These are phyloP conservation scores for Purpureocillium lavendulum DNA, from an alignment of 2,329 filamentous ascomycete genomes.

Conservation along the genomic window DNA sequence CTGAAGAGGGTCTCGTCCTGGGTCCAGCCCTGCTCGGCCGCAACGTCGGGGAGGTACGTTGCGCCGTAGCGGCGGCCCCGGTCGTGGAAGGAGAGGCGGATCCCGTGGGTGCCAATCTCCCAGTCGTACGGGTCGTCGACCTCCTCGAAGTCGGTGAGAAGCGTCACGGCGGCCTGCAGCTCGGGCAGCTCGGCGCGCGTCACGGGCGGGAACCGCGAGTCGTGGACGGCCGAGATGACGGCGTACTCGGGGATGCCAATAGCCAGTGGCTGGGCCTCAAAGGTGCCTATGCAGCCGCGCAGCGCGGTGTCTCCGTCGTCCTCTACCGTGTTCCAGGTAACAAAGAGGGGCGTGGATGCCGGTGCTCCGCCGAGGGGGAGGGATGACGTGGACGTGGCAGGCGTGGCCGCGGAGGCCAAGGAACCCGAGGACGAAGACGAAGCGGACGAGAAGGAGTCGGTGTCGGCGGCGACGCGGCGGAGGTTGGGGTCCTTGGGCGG, in stretches of 20 bases:
- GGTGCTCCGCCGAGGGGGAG: slow-evolving; percentile 22
- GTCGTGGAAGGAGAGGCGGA: slow-evolving; percentile 78
- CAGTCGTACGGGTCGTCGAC: slow-evolving; percentile 70
- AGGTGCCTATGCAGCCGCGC: slow-evolving; percentile 94
- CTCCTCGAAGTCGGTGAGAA: slow-evolving; percentile 79
- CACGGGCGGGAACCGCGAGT: slow-evolving; percentile 54
- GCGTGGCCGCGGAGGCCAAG: slow-evolving; percentile 33
- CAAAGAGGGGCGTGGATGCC: slow-evolving; percentile 68
- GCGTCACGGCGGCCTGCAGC: slow-evolving; percentile 63
- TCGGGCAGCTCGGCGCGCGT: slow-evolving; percentile 42
- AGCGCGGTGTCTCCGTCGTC: slow-evolving; percentile 44
- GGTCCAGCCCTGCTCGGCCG: slow-evolving; percentile 86
- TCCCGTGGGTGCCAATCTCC: slow-evolving; percentile 76
- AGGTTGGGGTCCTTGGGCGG: slow-evolving; percentile 31
- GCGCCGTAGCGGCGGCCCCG: slow-evolving; percentile 67
- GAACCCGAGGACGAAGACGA: slow-evolving; percentile 27
- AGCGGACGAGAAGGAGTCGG: slow-evolving; percentile 22
- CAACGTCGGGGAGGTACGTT: slow-evolving; percentile 89
- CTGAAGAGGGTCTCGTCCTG: slow-evolving; percentile 87
- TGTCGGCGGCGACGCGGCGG: slow-evolving; percentile 28
- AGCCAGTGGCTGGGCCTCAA: slow-evolving; percentile 67
- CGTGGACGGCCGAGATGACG: slow-evolving; percentile 64
- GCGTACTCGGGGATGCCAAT: slow-evolving; percentile 72
- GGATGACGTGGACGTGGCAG: slow-evolving; percentile 35
- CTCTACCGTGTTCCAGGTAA: slow-evolving; percentile 78